Evolutionary conservation across 352 stramenopile species (phyloP), one percentile per base, ranked within the genome.

Genomic region (Phytophthora brassicae): DNA sequence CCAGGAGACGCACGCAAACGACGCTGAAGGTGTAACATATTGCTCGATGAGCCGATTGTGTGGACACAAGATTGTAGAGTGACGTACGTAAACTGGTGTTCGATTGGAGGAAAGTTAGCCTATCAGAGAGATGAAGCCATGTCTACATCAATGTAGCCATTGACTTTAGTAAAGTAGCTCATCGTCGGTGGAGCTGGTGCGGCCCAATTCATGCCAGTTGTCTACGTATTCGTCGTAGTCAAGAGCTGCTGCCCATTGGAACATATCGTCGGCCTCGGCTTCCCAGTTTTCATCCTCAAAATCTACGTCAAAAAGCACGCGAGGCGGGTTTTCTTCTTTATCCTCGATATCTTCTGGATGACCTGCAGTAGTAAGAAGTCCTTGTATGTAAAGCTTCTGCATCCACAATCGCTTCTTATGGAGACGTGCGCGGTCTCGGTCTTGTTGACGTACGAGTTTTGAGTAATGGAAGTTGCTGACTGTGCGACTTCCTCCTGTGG

Each of bases 361-460:
- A 12, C 44, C 39, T 8, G 44, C 23, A 22, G 77, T 55, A 20
- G 72, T 72, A 0, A 88, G 39, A 23, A 90, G 53, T 0, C 78
- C 79, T 19, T 91, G 77, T 4, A 73, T 66, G 55, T 91, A 93
- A 16, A 93, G 68, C 43, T 91, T 88, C 52, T 84, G 80, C 84
- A 93, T 91, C 84, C 84, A 93, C 52, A 86, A 63, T 23, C 77
- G 81, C 60, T 92, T 94, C 69, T 88, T 81, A 26, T 79, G 57
- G 9, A 76, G 79, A 12, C 81, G 75, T 43, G 77, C 68, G 17
- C 63, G 68, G 51, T 87, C 68, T 19, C 74, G 45, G 61, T 88
- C 74, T 43, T 90, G 79, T 23, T 81, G 66, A 2, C 80, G 77
- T 41, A 89, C 69, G 22, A 88, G 35, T 26, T 75, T 76, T 6